Evolutionary conservation across 2,329 filamentous ascomycete genomes (phyloP), one percentile per base, ranked within the genome.

Genomic region (Amauroascus niger): DNA sequence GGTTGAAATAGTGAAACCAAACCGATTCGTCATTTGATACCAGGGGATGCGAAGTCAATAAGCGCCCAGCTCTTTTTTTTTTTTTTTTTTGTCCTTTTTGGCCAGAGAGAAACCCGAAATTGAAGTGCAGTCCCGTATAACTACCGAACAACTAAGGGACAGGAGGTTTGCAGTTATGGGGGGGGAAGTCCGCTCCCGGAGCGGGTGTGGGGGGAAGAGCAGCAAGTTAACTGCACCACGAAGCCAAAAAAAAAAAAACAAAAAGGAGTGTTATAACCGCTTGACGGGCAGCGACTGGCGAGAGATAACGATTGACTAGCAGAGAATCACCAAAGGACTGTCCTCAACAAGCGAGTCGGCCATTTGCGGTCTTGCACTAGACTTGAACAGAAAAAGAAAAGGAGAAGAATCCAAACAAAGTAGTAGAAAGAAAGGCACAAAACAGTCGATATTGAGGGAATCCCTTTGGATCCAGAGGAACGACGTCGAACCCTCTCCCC

Each of bases 121-220:
- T 39, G 26, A 43, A 16, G n/a, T 5, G 35, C 14, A 39, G 26
- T 18, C 7, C 24, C 11, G 13, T 18, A 16, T 26, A 18, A n/a
- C n/a, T n/a, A n/a, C n/a, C n/a, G n/a, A n/a, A n/a, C n/a, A n/a
- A n/a, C n/a, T n/a, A n/a, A n/a, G n/a, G n/a, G 26, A 30, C 6
- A 43, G 14, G 35, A 24, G 18, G 37, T 6, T 22, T 24, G 35
- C 32, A 26, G 33, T 33, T n/a, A 33, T 7, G 28, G n/a, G n/a
- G n/a, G n/a, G n/a, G n/a, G 16, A 33, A 52, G 52, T 48, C 40
- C 56, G 53, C 53, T 55, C 53, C n/a, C 55, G 37, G 56, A 57
- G 56, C 56, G 56, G 53, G 49, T 41, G 24, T 13, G 24, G 33
- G 30, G 20, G 14, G 22, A 28, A 33, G 46, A 41, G n/a, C n/a